Evolutionary conservation across 352 stramenopile species (phyloP), one percentile per base, ranked within the genome.

Genomic region (Halophytophthora batemanensis): DNA sequence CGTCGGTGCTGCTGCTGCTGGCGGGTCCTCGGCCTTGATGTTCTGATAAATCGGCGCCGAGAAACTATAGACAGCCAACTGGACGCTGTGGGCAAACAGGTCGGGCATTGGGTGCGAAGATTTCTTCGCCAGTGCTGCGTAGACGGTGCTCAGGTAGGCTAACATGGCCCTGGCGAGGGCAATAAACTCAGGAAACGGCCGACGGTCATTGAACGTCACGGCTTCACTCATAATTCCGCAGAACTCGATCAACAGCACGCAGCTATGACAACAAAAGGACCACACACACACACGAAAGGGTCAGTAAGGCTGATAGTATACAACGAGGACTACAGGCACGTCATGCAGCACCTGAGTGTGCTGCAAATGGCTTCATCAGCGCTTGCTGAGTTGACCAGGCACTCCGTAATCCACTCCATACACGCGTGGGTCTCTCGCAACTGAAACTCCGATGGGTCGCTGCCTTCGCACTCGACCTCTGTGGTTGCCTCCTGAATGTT

Each of bases 201-300:
- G 37, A 18, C 53, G 45, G 7, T 73, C 51, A 35, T 59, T 64
- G 10, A 66, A 63, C 17, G 43, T 36, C 35, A 66, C 52, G 2
- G 69, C 33, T 59, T 90, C 76, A 50, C 73, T 69, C 7, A 85
- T 21, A 31, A 90, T 77, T 23, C 76, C 77, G 28, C 74, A 77
- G 6, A 82, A 64, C 36, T 93, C 82, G 23, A 84, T 80, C 45
- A 82, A 43, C 34, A 90, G 43, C 19, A 93, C 78, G 33, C 74
- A 90, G 21, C 81, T 92, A 35, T 22, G 66, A 33, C 19, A 31
- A 49, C 33, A 53, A 52, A 31, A 28, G n/a, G n/a, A n/a, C n/a
- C n/a, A n/a, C 22, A 22, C 2, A 2, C 13, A 10, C 48, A 61
- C 29, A 42, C 6, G 37, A 36, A 54, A 19, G 8, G 45, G 35